Percentiles rank a stretch among this genome's conserved stretches.
Conservation (phyloP, 371 early-diverging fungal genomes). For the Entomophthora muscae region DNA sequence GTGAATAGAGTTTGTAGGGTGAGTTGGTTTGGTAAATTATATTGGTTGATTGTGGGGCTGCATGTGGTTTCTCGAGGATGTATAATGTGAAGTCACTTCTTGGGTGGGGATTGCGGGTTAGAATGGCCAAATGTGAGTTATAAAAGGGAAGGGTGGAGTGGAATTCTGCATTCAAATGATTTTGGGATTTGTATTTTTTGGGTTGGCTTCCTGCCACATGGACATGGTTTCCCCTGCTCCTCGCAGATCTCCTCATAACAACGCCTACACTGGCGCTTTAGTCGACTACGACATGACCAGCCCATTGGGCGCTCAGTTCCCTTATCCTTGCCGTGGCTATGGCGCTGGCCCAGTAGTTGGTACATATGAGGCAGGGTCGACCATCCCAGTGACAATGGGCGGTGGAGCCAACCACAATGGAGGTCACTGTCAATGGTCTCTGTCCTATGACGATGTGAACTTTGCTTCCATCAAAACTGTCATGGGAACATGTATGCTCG, state of each 20-base stretch:
- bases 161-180: too few species aligned
- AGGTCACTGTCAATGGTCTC: constrained; percentile 7
- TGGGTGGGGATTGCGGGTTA: too few species aligned
- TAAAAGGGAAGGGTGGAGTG: too few species aligned
- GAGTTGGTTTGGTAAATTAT: too few species aligned
- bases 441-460: constrained; percentile 1
- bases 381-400: constrained; percentile 13
- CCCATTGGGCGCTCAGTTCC: neutral
- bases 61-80: too few species aligned
- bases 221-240: constrained; percentile 1
- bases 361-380: constrained; percentile 16
- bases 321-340: constrained; percentile 13
- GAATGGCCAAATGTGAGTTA: too few species aligned
- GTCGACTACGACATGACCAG: neutral
- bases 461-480: constrained; percentile 3
- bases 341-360: constrained; percentile 1
- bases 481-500: neutral
- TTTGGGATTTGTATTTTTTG: neutral
- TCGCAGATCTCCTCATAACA: neutral
- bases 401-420: constrained; percentile 9
- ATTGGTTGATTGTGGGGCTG: too few species aligned
- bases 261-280: neutral
- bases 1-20: too few species aligned
- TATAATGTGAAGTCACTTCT: too few species aligned
- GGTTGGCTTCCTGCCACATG: neutral